These are phyloP conservation scores for Verticillium alfalfae DNA, from an alignment of 2,329 filamentous ascomycete species.

Conservation along the genomic window DNA sequence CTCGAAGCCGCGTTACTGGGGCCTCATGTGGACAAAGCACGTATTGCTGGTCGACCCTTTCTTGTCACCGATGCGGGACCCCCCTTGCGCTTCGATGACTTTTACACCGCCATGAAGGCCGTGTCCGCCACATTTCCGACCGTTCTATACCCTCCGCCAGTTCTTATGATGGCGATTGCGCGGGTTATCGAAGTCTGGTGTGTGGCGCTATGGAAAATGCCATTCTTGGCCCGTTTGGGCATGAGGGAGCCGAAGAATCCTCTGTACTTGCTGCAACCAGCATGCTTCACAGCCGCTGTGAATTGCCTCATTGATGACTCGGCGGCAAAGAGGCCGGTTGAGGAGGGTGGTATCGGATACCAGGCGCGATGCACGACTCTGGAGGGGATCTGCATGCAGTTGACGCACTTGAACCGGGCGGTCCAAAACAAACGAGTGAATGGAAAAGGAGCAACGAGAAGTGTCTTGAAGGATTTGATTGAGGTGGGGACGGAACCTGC, in stretches of 20 bases:
- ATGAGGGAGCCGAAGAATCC: conserved; percentile 25
- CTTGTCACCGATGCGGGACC: conserved; percentile 44
- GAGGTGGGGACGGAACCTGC: conserved; percentile 8
- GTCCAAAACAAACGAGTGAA: conserved; percentile 1
- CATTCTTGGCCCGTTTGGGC: conserved; percentile 15
- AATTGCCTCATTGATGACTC: conserved; percentile 30
- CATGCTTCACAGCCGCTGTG: conserved; percentile 26
- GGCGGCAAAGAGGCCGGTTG: conserved; percentile 26
- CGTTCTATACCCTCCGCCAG: conserved; percentile 24
- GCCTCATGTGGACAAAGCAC: conserved; percentile 18
- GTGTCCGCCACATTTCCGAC: conserved; percentile 23
- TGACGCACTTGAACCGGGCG: conserved; percentile 31
- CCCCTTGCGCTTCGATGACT: conserved; percentile 31
- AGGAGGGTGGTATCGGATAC: conserved; percentile 37
- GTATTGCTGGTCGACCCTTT: conserved; percentile 41
- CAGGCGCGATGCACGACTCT: conserved; percentile 26
- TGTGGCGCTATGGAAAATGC: conserved; percentile 18
- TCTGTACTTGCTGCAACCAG: conserved; percentile 32
- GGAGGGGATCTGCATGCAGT: conserved; percentile 33
- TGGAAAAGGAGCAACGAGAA: not conserved
- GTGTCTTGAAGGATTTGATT: conserved; percentile 6
- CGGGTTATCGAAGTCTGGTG: conserved; percentile 30
- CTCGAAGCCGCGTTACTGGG: conserved; percentile 45
- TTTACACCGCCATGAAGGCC: conserved; percentile 26
- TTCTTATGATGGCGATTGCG: conserved; percentile 28